Conservation (phyloP, 352 stramenopile genomes). For the Globisporangium camurandrum region DNA sequence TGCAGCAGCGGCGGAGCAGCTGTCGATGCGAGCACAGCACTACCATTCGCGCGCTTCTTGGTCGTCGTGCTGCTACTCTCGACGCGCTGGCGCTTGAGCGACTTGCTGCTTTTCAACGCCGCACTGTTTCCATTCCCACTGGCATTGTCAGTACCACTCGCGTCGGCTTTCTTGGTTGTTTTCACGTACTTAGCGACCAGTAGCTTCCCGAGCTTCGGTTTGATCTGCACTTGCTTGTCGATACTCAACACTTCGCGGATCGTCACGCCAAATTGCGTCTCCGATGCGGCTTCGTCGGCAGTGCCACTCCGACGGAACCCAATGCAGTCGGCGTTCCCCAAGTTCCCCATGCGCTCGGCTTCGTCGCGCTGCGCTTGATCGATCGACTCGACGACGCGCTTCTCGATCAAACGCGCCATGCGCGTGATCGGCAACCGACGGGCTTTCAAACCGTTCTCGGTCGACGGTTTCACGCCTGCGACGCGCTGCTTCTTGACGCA, state of each 20-base stretch:
- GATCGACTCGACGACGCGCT: slow-evolving; percentile 65
- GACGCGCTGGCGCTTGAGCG: slow-evolving; percentile 39
- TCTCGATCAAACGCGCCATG: slow-evolving; percentile 82
- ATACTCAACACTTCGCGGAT: slow-evolving; percentile 83
- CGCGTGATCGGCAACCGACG: slow-evolving; percentile 71
- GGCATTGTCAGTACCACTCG: too few species aligned
- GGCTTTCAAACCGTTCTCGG: slow-evolving; percentile 79
- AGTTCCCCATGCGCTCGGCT: slow-evolving; percentile 64
- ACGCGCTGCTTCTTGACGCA: slow-evolving; percentile 81
- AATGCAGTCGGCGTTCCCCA: slow-evolving; percentile 81
- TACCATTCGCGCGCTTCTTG: slow-evolving; percentile 16
- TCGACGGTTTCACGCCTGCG: slow-evolving; percentile 60
- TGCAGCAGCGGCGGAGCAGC: too few species aligned
- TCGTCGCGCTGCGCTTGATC: slow-evolving; percentile 73
- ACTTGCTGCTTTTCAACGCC: slow-evolving; percentile 31
- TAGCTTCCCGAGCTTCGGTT: slow-evolving; percentile 74
- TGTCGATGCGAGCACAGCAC: slow-evolving; percentile 13
- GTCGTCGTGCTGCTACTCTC: slow-evolving; percentile 18
- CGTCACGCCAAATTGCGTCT: slow-evolving; percentile 76
- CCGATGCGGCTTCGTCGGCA: slow-evolving; percentile 61
- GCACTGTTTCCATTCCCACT: too few species aligned
- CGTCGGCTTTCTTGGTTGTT: slow-evolving; percentile 35
- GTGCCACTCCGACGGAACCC: slow-evolving; percentile 57
- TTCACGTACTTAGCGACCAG: slow-evolving; percentile 60
- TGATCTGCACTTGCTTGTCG: slow-evolving; percentile 86